Conservation (phyloP, 2,329 filamentous ascomycete genomes). For the Nothophoma quercina region DNA sequence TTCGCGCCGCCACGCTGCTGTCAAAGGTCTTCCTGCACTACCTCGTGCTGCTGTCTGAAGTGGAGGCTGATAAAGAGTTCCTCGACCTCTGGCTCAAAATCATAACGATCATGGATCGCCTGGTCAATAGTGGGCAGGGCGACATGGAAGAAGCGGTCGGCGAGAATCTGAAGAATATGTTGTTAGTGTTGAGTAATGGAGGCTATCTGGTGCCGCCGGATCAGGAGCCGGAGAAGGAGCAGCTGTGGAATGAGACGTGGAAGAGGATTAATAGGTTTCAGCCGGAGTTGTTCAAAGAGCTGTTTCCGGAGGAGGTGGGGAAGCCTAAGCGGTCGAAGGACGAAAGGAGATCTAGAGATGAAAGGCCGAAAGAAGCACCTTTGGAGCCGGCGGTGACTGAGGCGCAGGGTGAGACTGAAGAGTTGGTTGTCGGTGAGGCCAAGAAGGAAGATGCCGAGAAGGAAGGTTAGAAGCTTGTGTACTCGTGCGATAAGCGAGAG, state of each 20-base stretch:
- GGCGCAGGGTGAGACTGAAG: slow-evolving; percentile 4
- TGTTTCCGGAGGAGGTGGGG: slow-evolving; percentile 61
- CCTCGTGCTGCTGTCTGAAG: slow-evolving; percentile 81
- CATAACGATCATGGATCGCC: slow-evolving; percentile 89
- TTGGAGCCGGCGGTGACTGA: slow-evolving; percentile 14
- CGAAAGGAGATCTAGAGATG: slow-evolving; percentile 23
- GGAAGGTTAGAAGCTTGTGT: slow-evolving; percentile 18
- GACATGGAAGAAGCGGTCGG: slow-evolving; percentile 96
- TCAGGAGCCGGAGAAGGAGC: slow-evolving; percentile 58
- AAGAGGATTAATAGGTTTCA: slow-evolving; percentile 67
- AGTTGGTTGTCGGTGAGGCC: slow-evolving; percentile 2
- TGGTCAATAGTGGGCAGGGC: slow-evolving; percentile 95
- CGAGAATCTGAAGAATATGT: slow-evolving; percentile 94
- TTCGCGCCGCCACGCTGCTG: slow-evolving; percentile 87
- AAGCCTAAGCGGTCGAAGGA: slow-evolving; percentile 39
- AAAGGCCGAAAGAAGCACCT: slow-evolving; percentile 15
- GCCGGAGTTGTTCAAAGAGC: slow-evolving; percentile 64
- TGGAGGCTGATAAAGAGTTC: slow-evolving; percentile 89
- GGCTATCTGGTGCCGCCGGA: slow-evolving; percentile 80
- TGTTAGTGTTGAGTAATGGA: slow-evolving; percentile 92
- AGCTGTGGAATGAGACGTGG: slow-evolving; percentile 68
- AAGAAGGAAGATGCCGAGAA: slow-evolving; percentile 15
- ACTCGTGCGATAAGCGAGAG: background rate
- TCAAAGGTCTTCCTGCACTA: slow-evolving; percentile 98
- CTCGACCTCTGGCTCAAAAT: slow-evolving; percentile 91